phyloP scores from a whole-genome alignment of 345 rosid species.

The Citrus maxima region DNA sequence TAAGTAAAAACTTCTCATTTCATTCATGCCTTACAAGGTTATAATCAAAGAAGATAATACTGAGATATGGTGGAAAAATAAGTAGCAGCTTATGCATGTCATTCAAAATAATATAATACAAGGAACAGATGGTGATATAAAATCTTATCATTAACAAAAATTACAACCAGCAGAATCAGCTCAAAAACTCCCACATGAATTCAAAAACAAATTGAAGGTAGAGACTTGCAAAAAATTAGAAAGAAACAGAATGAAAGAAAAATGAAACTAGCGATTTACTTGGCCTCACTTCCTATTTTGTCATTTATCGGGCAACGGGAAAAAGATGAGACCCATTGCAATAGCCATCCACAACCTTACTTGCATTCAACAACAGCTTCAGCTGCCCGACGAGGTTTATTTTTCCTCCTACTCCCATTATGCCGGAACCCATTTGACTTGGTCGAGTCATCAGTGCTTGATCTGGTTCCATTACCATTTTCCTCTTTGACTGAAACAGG shows the following conservation, averaged over 20 bases:
- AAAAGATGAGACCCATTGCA: constrained; percentile 23
- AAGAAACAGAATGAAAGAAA: constrained; percentile 19
- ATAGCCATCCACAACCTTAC: constrained; percentile 22
- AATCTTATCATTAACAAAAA: constrained; percentile 32
- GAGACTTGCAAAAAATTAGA: constrained; percentile 25
- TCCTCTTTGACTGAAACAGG: constrained; percentile 48
- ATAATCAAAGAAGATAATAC: background rate
- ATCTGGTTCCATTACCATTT: constrained; percentile 41
- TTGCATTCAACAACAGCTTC: constrained; percentile 69
- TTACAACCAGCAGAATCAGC: constrained; percentile 38
- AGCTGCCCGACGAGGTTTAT: constrained; percentile 72
- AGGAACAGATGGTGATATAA: constrained; percentile 17
- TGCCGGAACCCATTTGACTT: constrained; percentile 64
- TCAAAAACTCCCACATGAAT: constrained; percentile 26
- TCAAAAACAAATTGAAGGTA: constrained; percentile 22
- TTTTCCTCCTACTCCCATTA: constrained; percentile 67
- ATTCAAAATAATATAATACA: constrained; percentile 21
- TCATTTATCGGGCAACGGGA: constrained; percentile 18
- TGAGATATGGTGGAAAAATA: background rate
- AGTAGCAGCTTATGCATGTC: constrained; percentile 4
- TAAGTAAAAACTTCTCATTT: background rate
- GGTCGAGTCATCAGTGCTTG: constrained; percentile 44
- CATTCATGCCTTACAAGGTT: background rate
- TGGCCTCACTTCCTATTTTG: constrained; percentile 32
- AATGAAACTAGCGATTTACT: constrained; percentile 19